Evolutionary conservation across 768 basidiomycete genomes (phyloP), one percentile per base, ranked within the genome.

Genomic region (Agrocybe chaxingu): DNA sequence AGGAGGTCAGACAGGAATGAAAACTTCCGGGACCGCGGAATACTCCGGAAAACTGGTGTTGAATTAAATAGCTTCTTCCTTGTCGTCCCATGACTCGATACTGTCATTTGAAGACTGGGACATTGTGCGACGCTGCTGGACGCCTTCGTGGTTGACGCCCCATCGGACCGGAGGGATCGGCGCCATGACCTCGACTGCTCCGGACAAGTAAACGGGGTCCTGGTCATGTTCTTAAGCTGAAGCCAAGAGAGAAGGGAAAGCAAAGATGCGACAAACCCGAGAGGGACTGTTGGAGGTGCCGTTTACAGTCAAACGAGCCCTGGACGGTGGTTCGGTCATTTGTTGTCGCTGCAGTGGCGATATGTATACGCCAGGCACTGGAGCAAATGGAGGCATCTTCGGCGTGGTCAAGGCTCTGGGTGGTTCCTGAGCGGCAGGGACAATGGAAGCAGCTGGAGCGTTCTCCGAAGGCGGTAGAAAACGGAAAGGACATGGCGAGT

Each of bases 81-180:
- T 45, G 32, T 63, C 60, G 30, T 55, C 56, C 72, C 71, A 75
- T 39, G 72, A 74, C 56, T 71, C 60, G 40, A 74, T 74, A 35
- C 69, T 66, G 53, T 75, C 73, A 19, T 62, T 50, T 29, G 71
- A 73, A 12, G 16, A 33, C 53, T 65, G 65, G 35, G 62, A 62
- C 51, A 35, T 46, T 16, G 43, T 41, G n/a, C 24, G n/a, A 11
- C 32, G 13, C 9, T 32, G 4, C 10, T 34, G 24, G 37, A 33
- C 37, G 35, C 32, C 42, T 40, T 11, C 32, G 38, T 18, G 18
- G 13, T 24, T 3, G 8, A 29, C 18, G 11, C 29, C 24, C 11
- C 18, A 13, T 7, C 11, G 12, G 30, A 32, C 11, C 13, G 19
- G 9, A 10, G 13, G n/a, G n/a, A 11, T 13, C 34, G 18, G 45